Evolutionary conservation across 139 green algal species (phyloP).

Genomic region (Chloropicon primus): DNA sequence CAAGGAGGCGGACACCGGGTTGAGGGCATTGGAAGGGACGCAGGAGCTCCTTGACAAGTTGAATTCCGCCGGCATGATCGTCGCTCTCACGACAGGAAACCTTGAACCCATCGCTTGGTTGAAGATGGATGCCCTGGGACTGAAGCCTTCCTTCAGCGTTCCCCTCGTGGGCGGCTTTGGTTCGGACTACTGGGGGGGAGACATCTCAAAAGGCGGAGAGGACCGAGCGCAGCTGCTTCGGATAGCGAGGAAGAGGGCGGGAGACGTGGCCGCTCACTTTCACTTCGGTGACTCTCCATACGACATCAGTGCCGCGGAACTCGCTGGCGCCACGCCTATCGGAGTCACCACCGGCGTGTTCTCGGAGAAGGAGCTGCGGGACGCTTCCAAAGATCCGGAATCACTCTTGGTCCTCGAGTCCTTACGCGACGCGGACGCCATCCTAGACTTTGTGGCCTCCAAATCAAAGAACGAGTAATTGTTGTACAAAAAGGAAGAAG

Average conservation of each 20-base stretch:
- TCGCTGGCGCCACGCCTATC: slow-evolving; percentile 38
- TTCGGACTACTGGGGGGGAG: slow-evolving; percentile 45
- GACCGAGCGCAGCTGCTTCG: slow-evolving; percentile 70
- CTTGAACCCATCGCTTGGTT: slow-evolving; percentile 76
- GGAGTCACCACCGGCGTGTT: slow-evolving; percentile 67
- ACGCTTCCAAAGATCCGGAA: background rate
- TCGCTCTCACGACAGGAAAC: slow-evolving; percentile 83
- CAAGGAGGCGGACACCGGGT: slow-evolving; percentile 23
- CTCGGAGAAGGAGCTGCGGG: background rate
- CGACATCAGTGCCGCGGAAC: slow-evolving; percentile 61
- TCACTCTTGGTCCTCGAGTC: no score
- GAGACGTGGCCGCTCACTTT: slow-evolving; percentile 12
- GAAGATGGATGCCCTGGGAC: slow-evolving; percentile 62
- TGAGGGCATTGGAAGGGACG: slow-evolving; percentile 48
- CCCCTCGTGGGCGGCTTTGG: slow-evolving; percentile 62
- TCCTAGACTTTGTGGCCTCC: no score
- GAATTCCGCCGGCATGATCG: no score
- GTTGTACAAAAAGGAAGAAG: no score
- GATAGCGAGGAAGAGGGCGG: slow-evolving; percentile 39
- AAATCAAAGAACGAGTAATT: no score
- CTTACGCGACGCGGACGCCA: no score
- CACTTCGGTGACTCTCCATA: slow-evolving; percentile 70
- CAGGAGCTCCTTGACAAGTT: slow-evolving; percentile 30
- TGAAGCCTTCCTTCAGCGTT: slow-evolving; percentile 55
- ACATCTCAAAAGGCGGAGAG: background rate